A percentile compares a stretch with the other conserved stretches of the same genome.
phyloP scores from a whole-genome alignment of 495 filamentous ascomycete genomes.

The Lepraria neglecta region DNA sequence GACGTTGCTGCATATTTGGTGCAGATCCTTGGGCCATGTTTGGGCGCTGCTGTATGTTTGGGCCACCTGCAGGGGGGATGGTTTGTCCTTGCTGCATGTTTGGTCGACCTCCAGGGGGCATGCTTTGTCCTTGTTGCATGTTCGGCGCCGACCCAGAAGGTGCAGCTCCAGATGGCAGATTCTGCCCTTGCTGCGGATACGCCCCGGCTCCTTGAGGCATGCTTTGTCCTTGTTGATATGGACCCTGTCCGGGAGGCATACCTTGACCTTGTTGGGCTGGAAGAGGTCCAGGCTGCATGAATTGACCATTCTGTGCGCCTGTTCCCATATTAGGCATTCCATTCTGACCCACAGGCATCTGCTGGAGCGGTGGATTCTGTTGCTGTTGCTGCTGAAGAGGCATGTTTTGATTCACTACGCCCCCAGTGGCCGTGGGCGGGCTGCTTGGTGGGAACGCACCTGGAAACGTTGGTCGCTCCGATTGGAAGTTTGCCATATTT shows the following conservation, averaged over 20 bases:
- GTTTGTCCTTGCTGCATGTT: constrained; percentile 2
- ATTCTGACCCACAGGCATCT: not conserved
- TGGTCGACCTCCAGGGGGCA: not conserved
- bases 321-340: not conserved
- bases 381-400: not conserved
- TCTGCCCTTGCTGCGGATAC: not conserved
- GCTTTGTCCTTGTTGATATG: not conserved
- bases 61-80: not conserved
- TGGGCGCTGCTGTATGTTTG: not conserved
- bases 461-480: not conserved
- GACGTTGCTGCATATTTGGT: constrained; percentile 3
- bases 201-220: not conserved
- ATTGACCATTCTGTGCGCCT: not conserved
- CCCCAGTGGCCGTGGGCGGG: not conserved
- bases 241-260: not conserved
- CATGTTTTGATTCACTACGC: not conserved
- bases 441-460: not conserved
- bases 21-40: not conserved
- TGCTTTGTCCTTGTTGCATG: constrained; percentile 1
- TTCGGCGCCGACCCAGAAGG: not conserved
- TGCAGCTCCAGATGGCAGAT: not conserved
- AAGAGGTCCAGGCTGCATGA: not conserved
- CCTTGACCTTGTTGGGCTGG: not conserved
- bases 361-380: not conserved
- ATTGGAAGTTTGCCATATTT: not conserved